Base-by-base conservation (phyloP, 345 rosid genomes). In the Populus tremula region DNA sequence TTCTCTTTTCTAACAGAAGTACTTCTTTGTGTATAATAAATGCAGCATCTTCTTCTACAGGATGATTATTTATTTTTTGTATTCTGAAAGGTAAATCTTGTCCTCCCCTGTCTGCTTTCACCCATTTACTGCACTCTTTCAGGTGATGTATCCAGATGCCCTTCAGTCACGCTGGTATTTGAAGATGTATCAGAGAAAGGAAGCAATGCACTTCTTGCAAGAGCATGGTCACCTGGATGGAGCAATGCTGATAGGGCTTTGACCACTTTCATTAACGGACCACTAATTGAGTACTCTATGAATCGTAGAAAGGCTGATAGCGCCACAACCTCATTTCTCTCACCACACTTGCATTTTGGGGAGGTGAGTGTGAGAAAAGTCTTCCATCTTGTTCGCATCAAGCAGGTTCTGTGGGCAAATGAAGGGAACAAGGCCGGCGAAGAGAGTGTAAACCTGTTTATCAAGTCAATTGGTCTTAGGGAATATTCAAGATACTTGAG, bases 161-260 rank as follows among this genome's bases (percentile, higher is more conserved):
- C 89, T 75, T 83, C 87, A 38, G 96, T 93, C 77, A 72, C 76
- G 39, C 80, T 95, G 86, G 86, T 87, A 36, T 95, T 95, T 80
- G 99, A 95, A 84, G 99, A 95, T 66, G 98, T 93, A 63, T 90
- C 81, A 38, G 99, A 95, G 88, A 95, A 86, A 80, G 99, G 94
- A 87, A 93, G 98, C 86, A 95, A 95, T 84, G 99, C 97, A 12
- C 92, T 95, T 83, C 97, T 93, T 64, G 90, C 99, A 76, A 90
- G 99, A 79, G 99, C 98, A 77, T 95, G 99, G 99, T 89, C 98
- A 67, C 98, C 99, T 1, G 98, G 99, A 5, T 95, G 99, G 99
- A 92, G 92, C 86, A 91, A 84, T 78, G 99, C 93, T 69, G 94
- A 95, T 78, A 95, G 86, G 86, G 94, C 98, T 78, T 85, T 95